Evolutionary conservation across 108 stramenopile genomes (phyloP).

Genomic region (Pseudonitzschia pungens): DNA sequence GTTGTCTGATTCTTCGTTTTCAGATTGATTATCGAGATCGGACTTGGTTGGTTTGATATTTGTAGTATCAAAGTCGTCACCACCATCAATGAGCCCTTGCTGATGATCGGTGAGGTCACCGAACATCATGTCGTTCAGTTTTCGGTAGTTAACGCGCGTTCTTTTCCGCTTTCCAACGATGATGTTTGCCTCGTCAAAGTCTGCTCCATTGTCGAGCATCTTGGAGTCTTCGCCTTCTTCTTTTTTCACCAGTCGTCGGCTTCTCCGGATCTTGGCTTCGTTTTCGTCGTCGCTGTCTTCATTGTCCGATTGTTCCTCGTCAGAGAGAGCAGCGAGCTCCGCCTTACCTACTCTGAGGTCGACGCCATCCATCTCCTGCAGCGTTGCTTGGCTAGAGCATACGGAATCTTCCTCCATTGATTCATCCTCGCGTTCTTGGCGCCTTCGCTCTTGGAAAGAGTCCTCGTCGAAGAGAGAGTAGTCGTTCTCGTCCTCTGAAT

Average conservation of each 20-base stretch:
- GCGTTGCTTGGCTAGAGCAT: constrained; percentile 41
- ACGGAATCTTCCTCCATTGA: constrained; percentile 32
- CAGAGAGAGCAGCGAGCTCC: constrained; percentile 75
- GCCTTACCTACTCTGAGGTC: constrained; percentile 64
- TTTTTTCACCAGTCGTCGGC: constrained; percentile 29
- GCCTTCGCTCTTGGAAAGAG: constrained; percentile 35
- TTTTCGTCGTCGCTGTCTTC: constrained; percentile 12
- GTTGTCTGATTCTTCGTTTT: not conserved
- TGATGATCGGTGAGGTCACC: constrained; percentile 66
- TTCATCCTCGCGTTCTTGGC: constrained; percentile 41
- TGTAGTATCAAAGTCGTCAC: constrained; percentile 37
- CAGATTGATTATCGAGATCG: not conserved
- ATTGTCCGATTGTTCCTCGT: constrained; percentile 24
- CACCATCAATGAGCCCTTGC: constrained; percentile 47
- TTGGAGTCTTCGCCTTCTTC: not conserved
- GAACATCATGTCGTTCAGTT: constrained; percentile 78
- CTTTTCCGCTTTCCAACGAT: constrained; percentile 74
- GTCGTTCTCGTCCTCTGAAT: constrained; percentile 45
- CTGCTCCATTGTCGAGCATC: constrained; percentile 18
- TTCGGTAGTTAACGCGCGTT: constrained; percentile 69
- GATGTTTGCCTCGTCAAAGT: constrained; percentile 77
- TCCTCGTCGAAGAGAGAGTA: constrained; percentile 43
- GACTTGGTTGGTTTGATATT: not conserved
- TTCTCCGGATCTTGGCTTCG: constrained; percentile 5
- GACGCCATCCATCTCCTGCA: constrained; percentile 46